Evolutionary conservation across 768 basidiomycete genomes (phyloP), one percentile per base, ranked within the genome.

Genomic region (Ramaria sp.): DNA sequence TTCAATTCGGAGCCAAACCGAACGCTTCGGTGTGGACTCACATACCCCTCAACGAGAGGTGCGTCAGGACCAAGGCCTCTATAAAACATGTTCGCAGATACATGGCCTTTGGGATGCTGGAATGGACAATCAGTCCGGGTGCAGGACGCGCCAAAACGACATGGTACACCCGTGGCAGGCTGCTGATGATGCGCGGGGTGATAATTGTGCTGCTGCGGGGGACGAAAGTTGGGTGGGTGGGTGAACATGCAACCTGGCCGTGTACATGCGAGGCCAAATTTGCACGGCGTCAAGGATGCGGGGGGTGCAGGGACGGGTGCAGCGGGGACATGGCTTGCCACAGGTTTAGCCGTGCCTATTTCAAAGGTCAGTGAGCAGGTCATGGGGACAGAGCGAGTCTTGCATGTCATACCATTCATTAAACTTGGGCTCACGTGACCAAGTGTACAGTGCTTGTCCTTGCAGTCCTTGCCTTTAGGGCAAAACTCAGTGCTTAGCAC

Each of bases 401-500:
- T 54, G 45, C 24, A 50, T 13, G 58, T 65, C 70, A 42, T 71
- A 84, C 82, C 80, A 71, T 83, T 78, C 15, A 83, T 73, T 39
- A 82, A 83, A 15, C 93, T 90, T 11, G 92, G 91, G 64, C 91
- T 93, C 59, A 92, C 86, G 68, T 97, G 93, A 22, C 83, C 83
- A 67, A 91, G 91, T 57, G 87, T 81, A 68, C 93, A 97, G 69
- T 97, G 95, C 67, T 89, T 84, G 69, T 99, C 92, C 65, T 88
- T 84, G 70, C 96, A 99, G 47, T 86, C 75, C 66, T 84, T 87
- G 17, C 90, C 90, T 50, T 85, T 82, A 64, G 93, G 89, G 69
- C 96, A 99, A 19, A 91, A 76, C 57, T 98, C 95, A 57, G 89
- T 92, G 63, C 89, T 95, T 56, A 99, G 75, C 1, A 98, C 96